Evolutionary conservation across 1,139 yeast species (phyloP).

Genomic region (Zhuliangozyma parablackwelliae): DNA sequence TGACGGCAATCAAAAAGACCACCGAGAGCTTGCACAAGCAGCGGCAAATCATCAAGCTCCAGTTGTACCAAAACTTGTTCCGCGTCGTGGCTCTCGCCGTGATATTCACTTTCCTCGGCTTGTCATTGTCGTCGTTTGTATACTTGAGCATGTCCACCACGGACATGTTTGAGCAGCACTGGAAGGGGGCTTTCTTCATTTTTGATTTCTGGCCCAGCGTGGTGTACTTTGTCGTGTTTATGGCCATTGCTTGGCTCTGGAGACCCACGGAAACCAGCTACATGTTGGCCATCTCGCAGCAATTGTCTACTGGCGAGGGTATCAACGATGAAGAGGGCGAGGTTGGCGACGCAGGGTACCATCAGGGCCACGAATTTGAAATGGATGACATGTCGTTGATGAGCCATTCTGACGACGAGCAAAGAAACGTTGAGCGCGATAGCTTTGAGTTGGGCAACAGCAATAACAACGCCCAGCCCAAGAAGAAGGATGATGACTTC

Average conservation of each 20-base stretch:
- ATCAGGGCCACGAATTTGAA: conserved; percentile 58
- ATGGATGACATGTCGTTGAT: conserved; percentile 68
- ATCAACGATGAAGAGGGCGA: conserved; percentile 57
- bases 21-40: conserved; percentile 72
- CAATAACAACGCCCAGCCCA: conserved; percentile 19
- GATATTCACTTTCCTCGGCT: conserved; percentile 48
- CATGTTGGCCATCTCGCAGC: conserved; percentile 91
- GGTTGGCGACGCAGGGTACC: conserved; percentile 17
- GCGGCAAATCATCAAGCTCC: conserved; percentile 86
- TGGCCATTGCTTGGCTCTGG: conserved; percentile 88
- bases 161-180: conserved; percentile 77
- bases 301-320: conserved; percentile 68
- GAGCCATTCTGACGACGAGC: conserved; percentile 45
- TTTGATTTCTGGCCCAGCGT: conserved; percentile 95
- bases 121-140: conserved; percentile 65
- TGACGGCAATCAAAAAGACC: conserved; percentile 71
- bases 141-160: conserved; percentile 70
- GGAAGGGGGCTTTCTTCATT: conserved; percentile 88
- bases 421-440: conserved; percentile 20
- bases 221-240: conserved; percentile 78
- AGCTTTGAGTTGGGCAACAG: conserved; percentile 29
- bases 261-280: conserved; percentile 95
- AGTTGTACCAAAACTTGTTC: conserved; percentile 78
- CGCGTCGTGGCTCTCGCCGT: conserved; percentile 67
- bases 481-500: conserved; percentile 18